Percentiles rank a stretch among this genome's conserved stretches.
Evolutionary conservation across 2,329 filamentous ascomycete genomes (phyloP).

Genomic region (Dothideomycetes sp.): DNA sequence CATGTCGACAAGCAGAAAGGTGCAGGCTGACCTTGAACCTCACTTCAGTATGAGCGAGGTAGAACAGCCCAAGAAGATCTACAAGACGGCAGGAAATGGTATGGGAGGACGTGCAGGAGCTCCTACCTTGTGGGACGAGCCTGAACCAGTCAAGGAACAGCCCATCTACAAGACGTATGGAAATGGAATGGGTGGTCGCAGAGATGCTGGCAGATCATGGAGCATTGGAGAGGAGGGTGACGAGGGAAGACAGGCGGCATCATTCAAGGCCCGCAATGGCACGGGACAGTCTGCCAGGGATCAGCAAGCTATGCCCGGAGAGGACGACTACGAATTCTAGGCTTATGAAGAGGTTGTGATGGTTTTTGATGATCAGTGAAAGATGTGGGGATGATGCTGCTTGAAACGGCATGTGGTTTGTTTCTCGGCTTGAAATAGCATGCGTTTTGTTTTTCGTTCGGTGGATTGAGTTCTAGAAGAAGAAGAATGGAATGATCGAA

Average conservation of each 20-base stretch:
- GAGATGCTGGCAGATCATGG: constrained; percentile 8
- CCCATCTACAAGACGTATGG: constrained; percentile 30
- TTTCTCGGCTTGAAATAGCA: too few relatives aligned
- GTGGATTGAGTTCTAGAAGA: too few relatives aligned
- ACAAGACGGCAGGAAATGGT: constrained; percentile 37
- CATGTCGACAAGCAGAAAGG: constrained; percentile 61
- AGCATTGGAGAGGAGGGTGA: constrained; percentile 14
- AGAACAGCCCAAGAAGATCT: constrained; percentile 25
- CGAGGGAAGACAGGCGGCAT: constrained; percentile 21
- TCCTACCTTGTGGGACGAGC: constrained; percentile 46
- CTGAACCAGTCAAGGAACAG: constrained; percentile 5
- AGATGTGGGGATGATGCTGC: too few relatives aligned
- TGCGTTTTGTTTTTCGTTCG: too few relatives aligned
- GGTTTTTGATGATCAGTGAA: too few relatives aligned
- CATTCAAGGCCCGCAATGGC: constrained; percentile 37
- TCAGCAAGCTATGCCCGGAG: too few relatives aligned
- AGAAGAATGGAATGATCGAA: too few relatives aligned
- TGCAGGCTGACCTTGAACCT: constrained; percentile 64
- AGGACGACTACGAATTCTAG: constrained; percentile 12
- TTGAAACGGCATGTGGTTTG: too few relatives aligned
- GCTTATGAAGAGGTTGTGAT: too few relatives aligned
- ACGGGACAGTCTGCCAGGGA: too few relatives aligned
- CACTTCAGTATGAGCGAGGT: constrained; percentile 71
- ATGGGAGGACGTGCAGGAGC: constrained; percentile 55
- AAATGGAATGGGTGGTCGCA: constrained; percentile 50